Evolutionary conservation across 2,329 filamentous ascomycete species (phyloP).

Genomic region (Tolypocladium cylindrosporum): DNA sequence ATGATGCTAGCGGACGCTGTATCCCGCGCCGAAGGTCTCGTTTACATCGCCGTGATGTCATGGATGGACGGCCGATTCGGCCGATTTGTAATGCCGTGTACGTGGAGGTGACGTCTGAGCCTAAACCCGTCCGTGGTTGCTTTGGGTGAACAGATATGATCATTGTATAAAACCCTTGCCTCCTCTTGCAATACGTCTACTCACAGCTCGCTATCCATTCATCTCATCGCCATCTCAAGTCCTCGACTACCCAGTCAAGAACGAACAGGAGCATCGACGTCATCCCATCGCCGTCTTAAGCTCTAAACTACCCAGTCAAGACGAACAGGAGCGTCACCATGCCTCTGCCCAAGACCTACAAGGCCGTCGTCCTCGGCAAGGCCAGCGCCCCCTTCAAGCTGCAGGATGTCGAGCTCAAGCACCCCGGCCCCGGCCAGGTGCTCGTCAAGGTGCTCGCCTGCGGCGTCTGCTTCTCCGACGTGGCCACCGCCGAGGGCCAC

Average conservation of each 20-base stretch:
- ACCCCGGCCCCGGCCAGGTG: slow-evolving; percentile 47
- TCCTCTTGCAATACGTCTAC: background rate
- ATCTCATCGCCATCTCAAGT: too few relatives aligned
- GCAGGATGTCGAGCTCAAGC: slow-evolving; percentile 47
- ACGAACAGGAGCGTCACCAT: slow-evolving; percentile 7
- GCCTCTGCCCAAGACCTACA: slow-evolving; percentile 54
- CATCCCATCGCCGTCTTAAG: too few relatives aligned
- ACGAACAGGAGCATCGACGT: background rate
- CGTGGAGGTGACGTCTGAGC: background rate
- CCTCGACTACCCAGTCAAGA: background rate
- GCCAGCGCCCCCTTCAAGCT: slow-evolving; percentile 42
- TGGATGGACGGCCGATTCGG: background rate
- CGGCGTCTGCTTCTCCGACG: slow-evolving; percentile 61
- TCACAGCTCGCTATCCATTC: background rate
- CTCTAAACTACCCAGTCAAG: background rate
- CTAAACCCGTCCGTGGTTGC: background rate
- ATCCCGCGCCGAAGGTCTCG: background rate
- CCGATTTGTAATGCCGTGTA: background rate
- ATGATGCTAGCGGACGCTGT: background rate
- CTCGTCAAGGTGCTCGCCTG: slow-evolving; percentile 64
- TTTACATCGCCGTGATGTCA: background rate
- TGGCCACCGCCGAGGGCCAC: slow-evolving; percentile 32
- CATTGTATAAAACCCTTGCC: background rate
- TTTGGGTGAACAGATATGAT: background rate
- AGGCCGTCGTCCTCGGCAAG: slow-evolving; percentile 51